A percentile compares a stretch with the other conserved stretches of the same genome.
These are phyloP conservation scores for Spathaspora girioi DNA, from an alignment of 805 yeast genomes.

Conservation along the genomic window DNA sequence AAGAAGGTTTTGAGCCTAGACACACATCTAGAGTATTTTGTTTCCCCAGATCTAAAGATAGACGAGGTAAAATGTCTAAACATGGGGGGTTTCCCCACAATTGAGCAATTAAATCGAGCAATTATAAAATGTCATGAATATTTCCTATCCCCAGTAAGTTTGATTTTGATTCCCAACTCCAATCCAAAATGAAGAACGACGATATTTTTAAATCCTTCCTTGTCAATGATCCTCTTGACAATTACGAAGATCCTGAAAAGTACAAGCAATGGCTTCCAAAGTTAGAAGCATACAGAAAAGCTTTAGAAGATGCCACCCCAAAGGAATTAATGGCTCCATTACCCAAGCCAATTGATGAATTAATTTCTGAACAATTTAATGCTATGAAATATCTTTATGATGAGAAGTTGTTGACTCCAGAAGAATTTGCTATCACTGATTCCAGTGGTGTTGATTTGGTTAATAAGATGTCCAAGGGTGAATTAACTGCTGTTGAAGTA, in stretches of 20 bases:
- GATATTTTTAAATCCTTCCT: conserved; percentile 14
- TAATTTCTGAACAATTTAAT: conserved; percentile 31
- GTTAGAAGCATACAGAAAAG: conserved; percentile 35
- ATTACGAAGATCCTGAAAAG: conserved; percentile 39
- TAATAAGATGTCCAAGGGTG: conserved; percentile 28
- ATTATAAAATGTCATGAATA: too few species aligned
- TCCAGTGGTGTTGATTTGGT: conserved; percentile 24
- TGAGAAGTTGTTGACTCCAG: conserved; percentile 28
- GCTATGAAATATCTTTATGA: conserved; percentile 33
- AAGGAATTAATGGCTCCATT: conserved; percentile 28
- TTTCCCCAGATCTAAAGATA: too few species aligned
- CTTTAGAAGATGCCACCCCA: conserved; percentile 24
- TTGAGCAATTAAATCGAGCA: too few species aligned
- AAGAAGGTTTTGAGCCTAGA: too few species aligned
- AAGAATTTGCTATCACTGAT: conserved; percentile 38
- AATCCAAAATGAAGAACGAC: too few species aligned
- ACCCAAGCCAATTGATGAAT: conserved; percentile 29
- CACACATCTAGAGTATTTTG: too few species aligned
- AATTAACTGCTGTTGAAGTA: conserved; percentile 33
- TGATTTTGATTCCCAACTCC: too few species aligned
- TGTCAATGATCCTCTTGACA: conserved; percentile 25
- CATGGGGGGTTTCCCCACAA: too few species aligned
- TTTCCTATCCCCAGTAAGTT: too few species aligned
- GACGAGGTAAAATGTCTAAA: too few species aligned
- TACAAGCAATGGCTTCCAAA: conserved; percentile 45